Conservation (phyloP, 306 rosid species). For the Citrullus amarus region DNA sequence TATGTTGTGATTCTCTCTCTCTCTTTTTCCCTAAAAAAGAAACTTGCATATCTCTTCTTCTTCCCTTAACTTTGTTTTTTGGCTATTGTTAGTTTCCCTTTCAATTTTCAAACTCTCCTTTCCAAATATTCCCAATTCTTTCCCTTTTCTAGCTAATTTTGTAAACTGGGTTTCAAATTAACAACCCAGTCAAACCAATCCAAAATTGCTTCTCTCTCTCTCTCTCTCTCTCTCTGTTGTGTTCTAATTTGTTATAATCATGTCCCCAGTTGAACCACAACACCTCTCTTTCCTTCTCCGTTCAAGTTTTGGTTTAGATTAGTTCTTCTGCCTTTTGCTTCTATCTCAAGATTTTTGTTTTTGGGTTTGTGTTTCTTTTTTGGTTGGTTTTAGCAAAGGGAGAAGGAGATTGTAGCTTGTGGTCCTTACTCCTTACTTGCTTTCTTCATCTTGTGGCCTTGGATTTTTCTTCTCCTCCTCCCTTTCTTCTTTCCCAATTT, state of each 20-base stretch:
- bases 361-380: too few relatives aligned
- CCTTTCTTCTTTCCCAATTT: neutral
- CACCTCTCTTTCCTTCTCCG: too few relatives aligned
- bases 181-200: too few relatives aligned
- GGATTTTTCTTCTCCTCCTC: neutral
- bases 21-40: neutral
- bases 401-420: neutral
- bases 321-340: neutral
- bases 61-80: neutral
- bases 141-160: neutral
- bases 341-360: neutral
- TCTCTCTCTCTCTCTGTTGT: too few relatives aligned
- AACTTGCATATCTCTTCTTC: neutral
- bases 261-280: too few relatives aligned
- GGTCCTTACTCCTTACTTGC: neutral
- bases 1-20: too few relatives aligned
- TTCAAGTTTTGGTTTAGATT: too few relatives aligned
- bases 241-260: too few relatives aligned
- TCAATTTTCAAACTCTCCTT: neutral
- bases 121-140: neutral
- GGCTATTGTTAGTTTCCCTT: neutral
- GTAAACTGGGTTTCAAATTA: neutral
- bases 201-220: too few relatives aligned
- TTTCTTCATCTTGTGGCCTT: neutral
- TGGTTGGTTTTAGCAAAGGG: neutral